A percentile compares a stretch with the other conserved stretches of the same genome.
Evolutionary conservation across 768 basidiomycete species (phyloP).

Genomic region (Xanthoconium stramineum): DNA sequence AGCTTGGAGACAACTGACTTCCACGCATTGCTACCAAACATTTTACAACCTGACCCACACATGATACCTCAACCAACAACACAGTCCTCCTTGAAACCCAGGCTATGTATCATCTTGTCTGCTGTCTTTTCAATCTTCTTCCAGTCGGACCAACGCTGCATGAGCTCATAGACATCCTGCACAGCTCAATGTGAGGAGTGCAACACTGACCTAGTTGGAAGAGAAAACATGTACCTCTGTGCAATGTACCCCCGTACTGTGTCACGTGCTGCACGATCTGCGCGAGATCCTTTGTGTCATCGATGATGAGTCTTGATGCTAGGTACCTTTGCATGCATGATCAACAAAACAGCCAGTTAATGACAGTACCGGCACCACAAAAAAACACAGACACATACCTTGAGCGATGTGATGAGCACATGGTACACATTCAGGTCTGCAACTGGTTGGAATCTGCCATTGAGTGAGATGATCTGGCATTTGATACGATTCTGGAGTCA

Average conservation of each 20-base stretch:
- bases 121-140: constrained; percentile 98
- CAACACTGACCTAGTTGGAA: not conserved
- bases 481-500: constrained; percentile 80
- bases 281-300: constrained; percentile 93
- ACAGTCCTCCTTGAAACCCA: constrained; percentile 94
- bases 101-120: constrained; percentile 91
- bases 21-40: too few species aligned
- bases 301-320: constrained; percentile 82
- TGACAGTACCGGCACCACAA: not conserved
- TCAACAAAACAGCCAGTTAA: not conserved
- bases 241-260: constrained; percentile 91
- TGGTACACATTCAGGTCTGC: constrained; percentile 95
- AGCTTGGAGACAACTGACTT: too few species aligned
- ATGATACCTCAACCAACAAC: constrained; percentile 34
- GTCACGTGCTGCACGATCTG: constrained; percentile 95
- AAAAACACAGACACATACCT: constrained; percentile 39
- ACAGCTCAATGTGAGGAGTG: not conserved
- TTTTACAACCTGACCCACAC: too few species aligned
- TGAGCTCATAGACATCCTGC: constrained; percentile 93
- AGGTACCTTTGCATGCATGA: constrained; percentile 46
- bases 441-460: constrained; percentile 93
- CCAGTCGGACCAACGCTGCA: constrained; percentile 94
- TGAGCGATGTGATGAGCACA: constrained; percentile 81
- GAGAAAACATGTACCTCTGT: constrained; percentile 67
- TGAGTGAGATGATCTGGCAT: constrained; percentile 91